A percentile compares a stretch with the other conserved stretches of the same genome.
Conservation (phyloP, 139 green algal species). For the Pseudopediastrum boryanum region DNA sequence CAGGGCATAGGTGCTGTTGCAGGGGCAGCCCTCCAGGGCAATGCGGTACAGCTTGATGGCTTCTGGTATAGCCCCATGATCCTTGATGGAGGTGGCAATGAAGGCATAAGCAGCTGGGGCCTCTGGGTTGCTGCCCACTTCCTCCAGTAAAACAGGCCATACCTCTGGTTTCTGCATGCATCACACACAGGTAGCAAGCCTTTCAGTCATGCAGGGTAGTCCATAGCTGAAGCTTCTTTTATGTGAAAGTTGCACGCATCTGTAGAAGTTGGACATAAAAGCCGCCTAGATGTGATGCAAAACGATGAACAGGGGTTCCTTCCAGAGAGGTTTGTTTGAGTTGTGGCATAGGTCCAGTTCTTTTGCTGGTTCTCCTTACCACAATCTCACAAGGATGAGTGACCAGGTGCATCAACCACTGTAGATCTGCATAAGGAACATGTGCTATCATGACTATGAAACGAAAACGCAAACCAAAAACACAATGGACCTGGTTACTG, state of each 20-base stretch:
- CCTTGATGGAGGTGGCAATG: constrained; percentile 63
- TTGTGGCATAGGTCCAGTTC: background rate
- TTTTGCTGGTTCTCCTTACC: background rate
- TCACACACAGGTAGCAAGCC: background rate
- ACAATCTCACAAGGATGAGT: background rate
- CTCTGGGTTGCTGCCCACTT: constrained; percentile 18
- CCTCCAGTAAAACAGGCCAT: constrained; percentile 30
- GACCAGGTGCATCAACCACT: too few species aligned
- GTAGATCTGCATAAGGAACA: too few species aligned
- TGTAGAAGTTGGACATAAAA: background rate
- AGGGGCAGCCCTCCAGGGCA: constrained; percentile 37
- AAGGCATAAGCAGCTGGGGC: constrained; percentile 63
- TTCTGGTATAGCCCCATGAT: constrained; percentile 57
- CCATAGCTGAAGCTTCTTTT: background rate
- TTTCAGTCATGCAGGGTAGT: background rate
- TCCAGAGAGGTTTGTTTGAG: background rate
- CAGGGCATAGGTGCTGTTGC: constrained; percentile 50
- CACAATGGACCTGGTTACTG: too few species aligned
- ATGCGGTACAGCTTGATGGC: constrained; percentile 39
- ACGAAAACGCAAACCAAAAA: too few species aligned
- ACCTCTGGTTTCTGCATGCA: background rate
- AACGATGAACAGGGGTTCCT: background rate
- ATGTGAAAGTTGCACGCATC: background rate
- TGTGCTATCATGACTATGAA: too few species aligned
- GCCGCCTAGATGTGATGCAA: background rate